A percentile compares a stretch with the other conserved stretches of the same genome.
These are phyloP conservation scores for Fusarium papillatum DNA, from an alignment of 2,329 filamentous ascomycete genomes.

Conservation along the genomic window DNA sequence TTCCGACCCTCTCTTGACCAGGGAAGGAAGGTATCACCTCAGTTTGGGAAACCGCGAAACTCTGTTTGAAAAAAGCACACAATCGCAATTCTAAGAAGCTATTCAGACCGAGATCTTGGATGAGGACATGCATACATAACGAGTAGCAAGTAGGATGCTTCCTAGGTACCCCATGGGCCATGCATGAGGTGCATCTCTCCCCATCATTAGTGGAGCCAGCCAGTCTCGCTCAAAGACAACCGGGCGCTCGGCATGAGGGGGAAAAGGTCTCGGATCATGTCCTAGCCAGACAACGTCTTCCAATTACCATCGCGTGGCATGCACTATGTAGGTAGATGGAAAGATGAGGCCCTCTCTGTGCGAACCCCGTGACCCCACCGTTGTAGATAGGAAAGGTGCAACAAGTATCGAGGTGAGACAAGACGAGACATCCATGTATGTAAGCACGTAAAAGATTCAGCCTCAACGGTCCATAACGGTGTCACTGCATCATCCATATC, in stretches of 20 bases:
- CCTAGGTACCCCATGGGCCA: not conserved
- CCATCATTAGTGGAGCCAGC: slow-evolving; percentile 1
- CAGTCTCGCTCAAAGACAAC: slow-evolving; percentile 1
- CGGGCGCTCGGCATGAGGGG: not conserved
- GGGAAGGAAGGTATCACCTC: slow-evolving; percentile 1
- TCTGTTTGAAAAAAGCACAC: not conserved
- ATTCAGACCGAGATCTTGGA: not conserved
- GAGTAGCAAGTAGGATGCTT: not conserved
- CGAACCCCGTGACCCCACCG: not conserved
- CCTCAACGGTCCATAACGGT: not conserved
- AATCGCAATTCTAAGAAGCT: not conserved
- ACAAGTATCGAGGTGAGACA: not conserved
- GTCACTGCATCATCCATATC: not conserved
- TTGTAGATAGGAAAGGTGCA: not conserved
- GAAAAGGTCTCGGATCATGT: slow-evolving; percentile 2
- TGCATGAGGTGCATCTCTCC: not conserved
- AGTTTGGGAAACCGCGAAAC: not conserved
- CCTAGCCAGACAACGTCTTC: not conserved
- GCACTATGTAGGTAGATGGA: not conserved
- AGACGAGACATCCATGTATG: not conserved
- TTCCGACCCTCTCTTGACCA: slow-evolving; percentile 9
- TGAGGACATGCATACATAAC: not conserved
- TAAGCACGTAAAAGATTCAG: not conserved
- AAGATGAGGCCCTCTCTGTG: not conserved
- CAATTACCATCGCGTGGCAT: not conserved